Conservation (phyloP, 176 grass and related monocot species). For the Zoysia pacifica region DNA sequence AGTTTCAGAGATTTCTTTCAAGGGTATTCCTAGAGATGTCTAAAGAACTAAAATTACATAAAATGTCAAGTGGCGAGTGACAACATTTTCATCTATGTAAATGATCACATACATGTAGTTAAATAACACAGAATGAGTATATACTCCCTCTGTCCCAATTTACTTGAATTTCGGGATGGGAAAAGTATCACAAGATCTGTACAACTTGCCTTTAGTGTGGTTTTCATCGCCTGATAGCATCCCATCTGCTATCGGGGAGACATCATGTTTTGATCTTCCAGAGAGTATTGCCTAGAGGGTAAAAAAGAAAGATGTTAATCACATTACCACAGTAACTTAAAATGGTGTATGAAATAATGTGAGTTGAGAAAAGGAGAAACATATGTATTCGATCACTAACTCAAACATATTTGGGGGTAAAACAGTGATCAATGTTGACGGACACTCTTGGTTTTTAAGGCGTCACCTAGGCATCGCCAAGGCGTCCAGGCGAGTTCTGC, state of each 20-base stretch:
- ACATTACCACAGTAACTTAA: not conserved
- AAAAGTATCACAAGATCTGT: not conserved
- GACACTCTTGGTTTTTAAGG: no score
- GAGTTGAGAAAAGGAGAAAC: slow-evolving; percentile 1
- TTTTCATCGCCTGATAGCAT: slow-evolving; percentile 61
- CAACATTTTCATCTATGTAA: not conserved
- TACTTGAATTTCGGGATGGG: no score
- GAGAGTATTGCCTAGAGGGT: slow-evolving; percentile 71
- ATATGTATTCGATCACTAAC: not conserved
- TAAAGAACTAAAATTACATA: not conserved
- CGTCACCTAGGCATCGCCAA: no score
- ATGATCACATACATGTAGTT: not conserved
- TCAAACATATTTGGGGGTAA: not conserved
- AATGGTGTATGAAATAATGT: slow-evolving; percentile 1
- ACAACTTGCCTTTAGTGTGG: slow-evolving; percentile 60
- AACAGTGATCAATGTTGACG: not conserved
- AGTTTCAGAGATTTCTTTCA: not conserved
- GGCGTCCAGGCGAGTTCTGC: no score
- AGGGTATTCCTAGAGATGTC: not conserved
- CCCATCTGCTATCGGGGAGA: slow-evolving; percentile 50
- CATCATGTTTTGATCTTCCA: slow-evolving; percentile 67
- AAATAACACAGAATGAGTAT: slow-evolving; percentile 6
- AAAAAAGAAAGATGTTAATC: slow-evolving; percentile 18
- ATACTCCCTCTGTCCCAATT: not conserved
- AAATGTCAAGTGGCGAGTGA: not conserved